Evolutionary conservation across 2,329 filamentous ascomycete genomes (phyloP).

Genomic region (Claviceps spartinae): DNA sequence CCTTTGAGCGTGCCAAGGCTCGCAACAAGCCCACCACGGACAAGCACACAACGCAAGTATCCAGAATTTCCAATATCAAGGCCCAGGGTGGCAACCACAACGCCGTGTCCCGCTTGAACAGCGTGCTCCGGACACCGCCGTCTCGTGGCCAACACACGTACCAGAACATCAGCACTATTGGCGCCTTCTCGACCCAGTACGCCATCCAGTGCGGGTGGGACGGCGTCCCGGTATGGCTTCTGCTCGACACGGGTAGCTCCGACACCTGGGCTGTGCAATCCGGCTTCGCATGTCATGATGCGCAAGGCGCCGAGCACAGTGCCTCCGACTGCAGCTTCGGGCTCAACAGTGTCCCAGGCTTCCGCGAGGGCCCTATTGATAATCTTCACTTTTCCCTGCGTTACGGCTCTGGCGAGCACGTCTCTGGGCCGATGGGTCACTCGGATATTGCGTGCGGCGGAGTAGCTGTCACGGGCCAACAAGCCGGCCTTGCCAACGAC

Average conservation of each 20-base stretch:
- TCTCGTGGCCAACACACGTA: slow-evolving; percentile 11
- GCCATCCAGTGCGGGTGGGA: slow-evolving; percentile 28
- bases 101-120: slow-evolving; percentile 17
- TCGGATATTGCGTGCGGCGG: slow-evolving; percentile 33
- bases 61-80: slow-evolving; percentile 21
- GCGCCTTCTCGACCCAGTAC: slow-evolving; percentile 27
- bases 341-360: slow-evolving; percentile 21
- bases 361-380: slow-evolving; percentile 25
- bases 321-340: slow-evolving; percentile 29
- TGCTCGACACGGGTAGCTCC: slow-evolving; percentile 37
- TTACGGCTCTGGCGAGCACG: slow-evolving; percentile 35
- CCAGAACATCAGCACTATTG: slow-evolving; percentile 26
- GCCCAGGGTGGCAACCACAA: slow-evolving; percentile 12
- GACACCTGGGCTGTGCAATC: slow-evolving; percentile 35
- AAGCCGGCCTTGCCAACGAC: slow-evolving; percentile 33
- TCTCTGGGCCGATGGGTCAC: slow-evolving; percentile 33
- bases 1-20: slow-evolving; percentile 22
- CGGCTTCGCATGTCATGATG: slow-evolving; percentile 29
- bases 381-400: slow-evolving; percentile 31
- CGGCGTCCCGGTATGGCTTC: slow-evolving; percentile 23
- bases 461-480: slow-evolving; percentile 29
- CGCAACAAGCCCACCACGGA: slow-evolving; percentile 15
- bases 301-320: slow-evolving; percentile 16
- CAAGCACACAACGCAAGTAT: slow-evolving; percentile 16
- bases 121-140: slow-evolving; percentile 9